Base-by-base conservation (phyloP, 495 filamentous ascomycete species). In the Delitschia confertaspora region DNA sequence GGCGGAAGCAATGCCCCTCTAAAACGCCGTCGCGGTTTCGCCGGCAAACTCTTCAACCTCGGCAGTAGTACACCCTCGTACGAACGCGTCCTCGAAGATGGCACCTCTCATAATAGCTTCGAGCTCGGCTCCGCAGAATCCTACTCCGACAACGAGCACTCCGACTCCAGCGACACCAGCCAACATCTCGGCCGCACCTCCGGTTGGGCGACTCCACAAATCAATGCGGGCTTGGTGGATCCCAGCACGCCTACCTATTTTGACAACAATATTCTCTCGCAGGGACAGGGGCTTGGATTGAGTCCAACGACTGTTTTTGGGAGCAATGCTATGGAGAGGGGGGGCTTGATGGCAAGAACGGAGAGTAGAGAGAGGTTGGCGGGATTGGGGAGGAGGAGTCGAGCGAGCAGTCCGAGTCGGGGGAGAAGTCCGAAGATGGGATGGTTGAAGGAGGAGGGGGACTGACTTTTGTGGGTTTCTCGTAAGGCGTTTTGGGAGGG, bases 11-110 rank as follows among this genome's bases (percentile, higher is more conserved):
- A 35, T 21, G 16, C 44, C 67, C 84, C 42, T 3, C 70, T 82
- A 3, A 67, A 17, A 53, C 72, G 11, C 65, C 70, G 17, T 64
- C 63, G 49, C 27, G 49, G 43, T 4, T 51, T 66, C 33, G 36
- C 48, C 14, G 47, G 55, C 40, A 66, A 65, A 42, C 78, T 85
- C 37, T 72, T 85, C 16, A 74, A 79, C 35, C 69, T 77, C 8
- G 40, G 53, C 7, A 63, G 58, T 6, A 63, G 58, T 6, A 59
- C 62, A 3, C 64, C 66, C 1, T 56, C 74, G 6, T 95, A 95
- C 52, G 88, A 95, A 60, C 79, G 85, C 13, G 82, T 95, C 9
- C 64, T 94, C 36, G 87, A 95, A 61, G 82, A 85, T 45, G 88
- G 83, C 8, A 72, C 72, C 2, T 64, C 57, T 1, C 62, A 71